Evolutionary conservation across 345 rosid species (phyloP), one percentile per base, ranked within the genome.

Genomic region (Nasturtium officinale): DNA sequence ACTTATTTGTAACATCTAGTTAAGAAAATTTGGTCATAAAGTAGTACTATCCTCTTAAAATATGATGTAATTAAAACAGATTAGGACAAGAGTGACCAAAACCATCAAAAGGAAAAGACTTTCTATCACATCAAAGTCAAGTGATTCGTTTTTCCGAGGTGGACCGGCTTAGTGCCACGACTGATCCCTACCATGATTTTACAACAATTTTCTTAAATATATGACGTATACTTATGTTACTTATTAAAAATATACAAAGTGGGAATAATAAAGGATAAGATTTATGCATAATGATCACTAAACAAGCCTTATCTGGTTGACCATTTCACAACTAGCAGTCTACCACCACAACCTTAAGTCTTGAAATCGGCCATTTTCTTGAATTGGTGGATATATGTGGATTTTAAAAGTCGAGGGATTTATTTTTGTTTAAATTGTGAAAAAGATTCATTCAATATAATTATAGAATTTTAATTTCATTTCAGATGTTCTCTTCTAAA

Each of bases 91-190:
- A 61, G 17, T 35, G 61, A 50, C 45, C 69, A 23, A 62, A 48
- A 58, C 50, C 55, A 75, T 67, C 40, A 30, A 37, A 50, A 68
- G 29, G 74, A 75, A 75, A 69, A 68, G 74, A 76, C 65, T 61
- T 38, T 75, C 70, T 68, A 68, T 69, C 79, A 75, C 55, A 75
- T 42, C 74, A 61, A 61, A 38, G 29, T 69, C 56, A 53, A 75
- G 64, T 76, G 75, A 45, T 63, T 68, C 69, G 51, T 46, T 73
- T 57, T 33, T 59, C 38, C 37, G 56, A 59, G 67, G 47, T 61
- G 74, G 73, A 66, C 73, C 78, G 16, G 25, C 33, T 66, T 58
- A 35, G 40, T 58, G 50, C 20, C 67, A 66, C 46, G 53, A 58
- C 72, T 58, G 18, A 48, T 66, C 32, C 52, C 67, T 30, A 52